Evolutionary conservation across 345 rosid species (phyloP).

Genomic region (Kernera saxatilis): DNA sequence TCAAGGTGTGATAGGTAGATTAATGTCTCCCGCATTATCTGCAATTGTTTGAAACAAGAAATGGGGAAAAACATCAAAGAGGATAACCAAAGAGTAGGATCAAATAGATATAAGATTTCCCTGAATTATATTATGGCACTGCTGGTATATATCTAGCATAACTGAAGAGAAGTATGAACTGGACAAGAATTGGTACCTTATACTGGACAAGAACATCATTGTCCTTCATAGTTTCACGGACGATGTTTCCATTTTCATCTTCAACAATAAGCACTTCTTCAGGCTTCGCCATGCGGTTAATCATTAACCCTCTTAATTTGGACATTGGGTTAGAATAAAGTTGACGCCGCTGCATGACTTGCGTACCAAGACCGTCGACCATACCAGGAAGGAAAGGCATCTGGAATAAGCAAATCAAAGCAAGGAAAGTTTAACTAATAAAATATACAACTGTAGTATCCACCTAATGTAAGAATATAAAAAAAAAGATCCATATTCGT

Average conservation of each 20-base stretch:
- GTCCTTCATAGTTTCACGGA: conserved; percentile 98
- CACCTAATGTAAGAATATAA: neutral
- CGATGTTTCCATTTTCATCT: conserved; percentile 99
- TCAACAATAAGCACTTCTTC: conserved; percentile 98
- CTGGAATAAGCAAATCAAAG: conserved; percentile 38
- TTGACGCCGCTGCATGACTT: conserved; percentile 78
- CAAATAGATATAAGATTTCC: neutral
- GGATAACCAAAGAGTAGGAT: neutral
- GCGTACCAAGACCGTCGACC: conserved; percentile 82
- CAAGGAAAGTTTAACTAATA: neutral
- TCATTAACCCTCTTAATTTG: conserved; percentile 89
- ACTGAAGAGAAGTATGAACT: neutral
- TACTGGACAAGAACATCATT: conserved; percentile 99
- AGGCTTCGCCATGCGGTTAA: conserved; percentile 98
- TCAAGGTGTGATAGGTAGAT: conserved; percentile 95
- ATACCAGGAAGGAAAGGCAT: conserved; percentile 66
- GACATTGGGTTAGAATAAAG: conserved; percentile 86
- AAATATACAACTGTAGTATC: neutral
- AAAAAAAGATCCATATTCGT: neutral
- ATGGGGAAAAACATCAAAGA: neutral
- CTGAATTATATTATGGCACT: neutral
- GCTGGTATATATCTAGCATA: neutral
- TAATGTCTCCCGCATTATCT: conserved; percentile 97
- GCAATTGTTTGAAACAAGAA: conserved; percentile 30
- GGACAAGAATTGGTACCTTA: conserved; percentile 48